Base-by-base conservation (phyloP, 108 stramenopile species). In the Stephanodiscus triporus region DNA sequence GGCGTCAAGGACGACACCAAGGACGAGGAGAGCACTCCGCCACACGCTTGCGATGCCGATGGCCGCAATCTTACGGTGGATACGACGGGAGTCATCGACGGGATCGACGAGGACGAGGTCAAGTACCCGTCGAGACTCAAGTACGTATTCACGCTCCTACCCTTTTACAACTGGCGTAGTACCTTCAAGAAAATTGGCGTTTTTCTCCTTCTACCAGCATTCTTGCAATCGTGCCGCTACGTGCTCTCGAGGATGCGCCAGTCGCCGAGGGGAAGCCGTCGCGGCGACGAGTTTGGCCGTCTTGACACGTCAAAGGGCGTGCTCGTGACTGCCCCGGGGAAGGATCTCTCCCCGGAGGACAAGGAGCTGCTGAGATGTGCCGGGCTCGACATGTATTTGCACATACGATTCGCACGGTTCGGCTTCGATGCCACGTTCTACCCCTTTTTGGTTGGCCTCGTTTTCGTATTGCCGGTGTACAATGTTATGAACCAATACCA, bases 361-460 rank as follows among this genome's bases (percentile, higher is more conserved):
- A 55, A 77, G 45, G 85, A 89, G 65, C 62, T 87, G 29, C 55
- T 89, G 27, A 58, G 85, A 27, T 87, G 83, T 42, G 79, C 87
- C n/a, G 89, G 89, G 48, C 75, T 90, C 22, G 89, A 90, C 62
- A 81, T 81, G 6, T 90, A 81, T 73, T 72, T 90, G 11, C 74
- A 80, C 47, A 70, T 90, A 37, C 81, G 85, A 47, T 90, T 88
- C 50, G 75, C 87, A 2, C 45, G 78, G 9, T 85, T 88, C 20
- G 87, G 85, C 0, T 87, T 86, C 58, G 85, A 87, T 48, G 72
- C 77, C 11, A 73, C 86, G 19, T 86, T 87, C 64, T 89, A 85
- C 47, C 88, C 88, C 6, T 84, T 85, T 55, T 34, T 81, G 13
- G 63, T 84, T 42, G 66, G 83, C 5, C 66, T 73, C 48, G 56